phyloP scores from a whole-genome alignment of 1,139 yeast species.

The Candida dubliniensis region DNA sequence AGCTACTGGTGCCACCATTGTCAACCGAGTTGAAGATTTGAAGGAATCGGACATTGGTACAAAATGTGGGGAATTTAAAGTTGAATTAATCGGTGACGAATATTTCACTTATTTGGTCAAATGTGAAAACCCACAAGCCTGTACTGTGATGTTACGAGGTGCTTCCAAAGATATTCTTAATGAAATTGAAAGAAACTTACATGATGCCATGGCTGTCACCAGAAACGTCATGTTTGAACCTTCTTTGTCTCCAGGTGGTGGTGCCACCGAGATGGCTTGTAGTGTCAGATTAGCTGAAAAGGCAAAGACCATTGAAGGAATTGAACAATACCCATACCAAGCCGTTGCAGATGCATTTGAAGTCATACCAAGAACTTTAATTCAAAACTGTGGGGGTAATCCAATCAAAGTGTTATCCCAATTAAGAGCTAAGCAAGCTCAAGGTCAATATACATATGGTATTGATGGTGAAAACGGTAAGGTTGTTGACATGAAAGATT shows the following conservation, averaged over 20 bases:
- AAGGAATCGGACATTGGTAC: conserved; percentile 89
- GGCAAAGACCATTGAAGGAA: conserved; percentile 91
- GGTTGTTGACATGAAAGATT: conserved; percentile 90
- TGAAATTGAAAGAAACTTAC: conserved; percentile 95
- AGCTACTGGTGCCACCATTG: conserved; percentile 97
- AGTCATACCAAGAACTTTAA: conserved; percentile 93
- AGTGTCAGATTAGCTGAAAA: conserved; percentile 84
- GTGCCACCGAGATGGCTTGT: conserved; percentile 99
- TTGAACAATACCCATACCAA: conserved; percentile 97
- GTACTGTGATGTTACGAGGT: conserved; percentile 90
- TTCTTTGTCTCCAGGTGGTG: conserved; percentile 95
- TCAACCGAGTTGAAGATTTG: conserved; percentile 91
- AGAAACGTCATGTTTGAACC: conserved; percentile 96
- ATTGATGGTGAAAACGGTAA: conserved; percentile 94
- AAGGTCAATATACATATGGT: conserved; percentile 82
- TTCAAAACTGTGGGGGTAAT: conserved; percentile 97
- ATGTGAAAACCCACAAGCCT: conserved; percentile 86
- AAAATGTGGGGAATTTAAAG: conserved; percentile 85
- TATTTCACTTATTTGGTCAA: conserved; percentile 84
- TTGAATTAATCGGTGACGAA: conserved; percentile 96
- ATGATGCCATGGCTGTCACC: conserved; percentile 98
- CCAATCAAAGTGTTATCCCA: conserved; percentile 88
- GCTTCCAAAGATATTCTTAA: conserved; percentile 95
- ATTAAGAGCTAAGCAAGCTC: conserved; percentile 94
- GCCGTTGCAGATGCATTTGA: conserved; percentile 99